phyloP scores from a whole-genome alignment of 768 basidiomycete genomes.

The Calocybe indica region DNA sequence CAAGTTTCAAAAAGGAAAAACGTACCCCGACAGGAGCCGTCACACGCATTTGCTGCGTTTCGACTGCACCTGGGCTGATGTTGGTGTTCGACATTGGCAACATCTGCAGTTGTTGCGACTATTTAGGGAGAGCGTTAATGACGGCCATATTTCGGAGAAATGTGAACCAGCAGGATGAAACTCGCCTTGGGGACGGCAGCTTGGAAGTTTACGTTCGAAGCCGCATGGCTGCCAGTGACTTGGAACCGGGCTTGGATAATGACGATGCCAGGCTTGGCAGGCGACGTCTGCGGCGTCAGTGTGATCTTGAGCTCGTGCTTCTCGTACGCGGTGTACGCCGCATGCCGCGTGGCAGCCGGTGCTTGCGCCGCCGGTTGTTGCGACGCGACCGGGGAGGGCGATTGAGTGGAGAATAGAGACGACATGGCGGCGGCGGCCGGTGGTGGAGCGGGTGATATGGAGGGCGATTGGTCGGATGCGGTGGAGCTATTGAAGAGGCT shows the following conservation, averaged over 20 bases:
- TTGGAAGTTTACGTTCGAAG: slow-evolving; percentile 80
- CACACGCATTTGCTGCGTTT: slow-evolving; percentile 95
- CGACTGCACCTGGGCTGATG: slow-evolving; percentile 69
- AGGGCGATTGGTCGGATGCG: slow-evolving; percentile 13
- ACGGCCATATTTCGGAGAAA: not conserved
- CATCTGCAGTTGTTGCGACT: slow-evolving; percentile 99
- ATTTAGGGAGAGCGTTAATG: slow-evolving; percentile 3
- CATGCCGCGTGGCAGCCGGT: slow-evolving; percentile 45
- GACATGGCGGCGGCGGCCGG: slow-evolving; percentile 27
- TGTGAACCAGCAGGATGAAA: slow-evolving; percentile 3
- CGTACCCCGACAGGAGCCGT: slow-evolving; percentile 83
- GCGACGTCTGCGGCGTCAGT: slow-evolving; percentile 80
- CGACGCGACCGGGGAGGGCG: slow-evolving; percentile 26
- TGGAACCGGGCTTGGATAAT: slow-evolving; percentile 90
- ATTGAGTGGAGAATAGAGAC: slow-evolving; percentile 31
- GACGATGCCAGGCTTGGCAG: slow-evolving; percentile 79
- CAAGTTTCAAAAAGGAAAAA: slow-evolving; percentile 12
- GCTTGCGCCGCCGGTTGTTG: slow-evolving; percentile 19
- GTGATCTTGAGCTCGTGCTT: slow-evolving; percentile 88
- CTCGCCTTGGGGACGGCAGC: slow-evolving; percentile 93
- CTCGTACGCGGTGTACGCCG: slow-evolving; percentile 84
- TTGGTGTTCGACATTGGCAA: slow-evolving; percentile 89
- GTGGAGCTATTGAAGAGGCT: slow-evolving; percentile 65
- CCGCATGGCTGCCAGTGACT: slow-evolving; percentile 46
- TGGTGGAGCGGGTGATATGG: slow-evolving; percentile 11